Conservation (phyloP, 1,284 basidiomycete species). For the Neolentinus lepideus region DNA sequence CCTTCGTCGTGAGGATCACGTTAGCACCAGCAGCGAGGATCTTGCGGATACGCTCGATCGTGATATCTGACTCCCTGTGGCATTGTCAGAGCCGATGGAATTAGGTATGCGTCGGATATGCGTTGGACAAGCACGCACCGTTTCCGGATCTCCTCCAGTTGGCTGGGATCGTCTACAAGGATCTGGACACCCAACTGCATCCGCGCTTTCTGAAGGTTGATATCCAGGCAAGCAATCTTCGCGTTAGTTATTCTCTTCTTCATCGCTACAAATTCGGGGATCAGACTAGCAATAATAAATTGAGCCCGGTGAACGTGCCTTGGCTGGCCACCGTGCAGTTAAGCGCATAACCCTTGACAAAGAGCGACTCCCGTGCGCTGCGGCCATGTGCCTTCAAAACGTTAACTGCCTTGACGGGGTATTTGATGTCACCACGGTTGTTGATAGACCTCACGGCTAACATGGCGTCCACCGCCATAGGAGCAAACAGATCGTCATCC, state of each 20-base stretch:
- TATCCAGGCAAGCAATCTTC: slow-evolving; percentile 98
- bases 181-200: slow-evolving; percentile 99
- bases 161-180: slow-evolving; percentile 94
- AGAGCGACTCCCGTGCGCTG: slow-evolving; percentile 92
- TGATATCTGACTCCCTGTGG: slow-evolving; percentile 89
- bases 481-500: slow-evolving; percentile 97
- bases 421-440: slow-evolving; percentile 93
- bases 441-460: slow-evolving; percentile 95
- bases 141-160: slow-evolving; percentile 94
- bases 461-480: slow-evolving; percentile 99
- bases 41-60: slow-evolving; percentile 93
- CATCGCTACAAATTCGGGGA: slow-evolving; percentile 65
- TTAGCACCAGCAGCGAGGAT: slow-evolving; percentile 96
- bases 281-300: not conserved
- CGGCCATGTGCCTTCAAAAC: slow-evolving; percentile 98
- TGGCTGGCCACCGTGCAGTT: slow-evolving; percentile 99
- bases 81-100: slow-evolving; percentile 4
- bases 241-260: slow-evolving; percentile 91
- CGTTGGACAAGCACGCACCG: slow-evolving; percentile 41
- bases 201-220: slow-evolving; percentile 94
- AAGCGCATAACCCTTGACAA: slow-evolving; percentile 94
- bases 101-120: slow-evolving; percentile 1
- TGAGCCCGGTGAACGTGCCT: slow-evolving; percentile 44
- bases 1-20: slow-evolving; percentile 96
- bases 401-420: slow-evolving; percentile 99